These are phyloP conservation scores for Coniochaeta prunicola DNA, from an alignment of 2,329 filamentous ascomycete genomes.

Conservation along the genomic window DNA sequence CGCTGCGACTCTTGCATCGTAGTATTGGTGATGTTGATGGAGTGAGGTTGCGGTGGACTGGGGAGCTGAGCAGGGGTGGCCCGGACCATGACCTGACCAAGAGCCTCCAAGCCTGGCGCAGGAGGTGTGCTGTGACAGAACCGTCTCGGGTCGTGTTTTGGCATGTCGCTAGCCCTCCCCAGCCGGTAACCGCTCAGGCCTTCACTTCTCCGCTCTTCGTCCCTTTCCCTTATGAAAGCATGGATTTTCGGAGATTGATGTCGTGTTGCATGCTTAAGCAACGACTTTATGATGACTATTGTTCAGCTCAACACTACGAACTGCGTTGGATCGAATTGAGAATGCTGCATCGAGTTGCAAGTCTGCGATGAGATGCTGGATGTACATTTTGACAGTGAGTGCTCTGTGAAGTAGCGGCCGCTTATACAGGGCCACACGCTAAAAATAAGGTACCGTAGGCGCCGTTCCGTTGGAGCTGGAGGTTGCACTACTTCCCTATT, in stretches of 20 bases:
- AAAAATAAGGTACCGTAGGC: not conserved
- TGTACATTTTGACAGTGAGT: not conserved
- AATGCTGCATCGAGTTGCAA: not conserved
- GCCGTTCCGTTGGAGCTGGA: not conserved
- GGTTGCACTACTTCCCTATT: too few species aligned
- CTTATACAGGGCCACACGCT: not conserved
- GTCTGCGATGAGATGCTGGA: not conserved
- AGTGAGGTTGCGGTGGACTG: not conserved
- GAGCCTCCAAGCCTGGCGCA: constrained; percentile 8
- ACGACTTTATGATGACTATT: not conserved
- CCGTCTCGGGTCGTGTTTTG: constrained; percentile 42
- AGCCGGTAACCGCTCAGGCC: constrained; percentile 15
- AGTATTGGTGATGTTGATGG: not conserved
- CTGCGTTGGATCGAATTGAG: not conserved
- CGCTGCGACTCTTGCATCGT: not conserved
- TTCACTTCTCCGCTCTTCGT: constrained; percentile 1
- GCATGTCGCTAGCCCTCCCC: constrained; percentile 17
- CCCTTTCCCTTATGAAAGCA: not conserved
- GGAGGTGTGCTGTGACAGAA: constrained; percentile 34
- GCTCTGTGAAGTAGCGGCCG: not conserved
- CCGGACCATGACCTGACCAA: constrained; percentile 1
- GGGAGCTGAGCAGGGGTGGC: constrained; percentile 3
- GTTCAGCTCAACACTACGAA: not conserved
- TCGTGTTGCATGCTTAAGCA: not conserved
- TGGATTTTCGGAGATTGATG: not conserved